Evolutionary conservation across 176 grass and related monocot species (phyloP).

Genomic region (Eleusine coracana): DNA sequence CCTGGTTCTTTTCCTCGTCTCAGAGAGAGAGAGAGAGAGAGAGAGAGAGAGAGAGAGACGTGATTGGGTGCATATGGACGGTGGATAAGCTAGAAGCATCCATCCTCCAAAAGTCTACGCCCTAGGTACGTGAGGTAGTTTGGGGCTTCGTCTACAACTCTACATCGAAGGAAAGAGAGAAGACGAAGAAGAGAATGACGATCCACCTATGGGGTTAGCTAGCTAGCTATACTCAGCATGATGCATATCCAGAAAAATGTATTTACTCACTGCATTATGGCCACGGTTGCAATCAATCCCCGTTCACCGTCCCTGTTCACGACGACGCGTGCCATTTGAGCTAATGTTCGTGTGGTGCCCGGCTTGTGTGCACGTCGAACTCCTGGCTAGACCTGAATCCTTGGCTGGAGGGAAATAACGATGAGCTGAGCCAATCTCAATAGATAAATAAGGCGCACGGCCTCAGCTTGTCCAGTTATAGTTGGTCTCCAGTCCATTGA

Average conservation of each 20-base stretch:
- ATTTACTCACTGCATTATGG: slow-evolving; percentile 22
- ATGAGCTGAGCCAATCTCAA: too few relatives aligned
- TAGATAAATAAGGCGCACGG: too few relatives aligned
- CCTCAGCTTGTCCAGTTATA: too few relatives aligned
- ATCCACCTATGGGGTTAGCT: background rate
- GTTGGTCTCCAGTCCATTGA: too few relatives aligned
- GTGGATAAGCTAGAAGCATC: background rate
- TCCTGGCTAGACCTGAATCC: too few relatives aligned
- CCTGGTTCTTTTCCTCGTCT: background rate
- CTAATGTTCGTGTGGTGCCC: too few relatives aligned
- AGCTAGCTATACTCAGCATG: background rate
- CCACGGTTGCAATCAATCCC: slow-evolving; percentile 2
- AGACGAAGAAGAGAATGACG: background rate
- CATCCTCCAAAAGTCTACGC: background rate
- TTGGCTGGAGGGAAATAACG: too few relatives aligned
- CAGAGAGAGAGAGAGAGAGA: slow-evolving; percentile 17
- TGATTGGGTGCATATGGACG: slow-evolving; percentile 43
- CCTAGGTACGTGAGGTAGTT: too few relatives aligned
- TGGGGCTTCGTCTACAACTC: slow-evolving; percentile 20
- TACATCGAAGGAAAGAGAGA: background rate
- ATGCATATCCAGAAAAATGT: slow-evolving; percentile 36
- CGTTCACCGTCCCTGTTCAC: background rate
- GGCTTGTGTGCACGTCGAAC: too few relatives aligned
- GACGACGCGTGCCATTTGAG: too few relatives aligned
- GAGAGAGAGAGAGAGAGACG: slow-evolving; percentile 23